phyloP scores from a whole-genome alignment of 2,329 filamentous ascomycete species.

The Exophiala oligosperma region DNA sequence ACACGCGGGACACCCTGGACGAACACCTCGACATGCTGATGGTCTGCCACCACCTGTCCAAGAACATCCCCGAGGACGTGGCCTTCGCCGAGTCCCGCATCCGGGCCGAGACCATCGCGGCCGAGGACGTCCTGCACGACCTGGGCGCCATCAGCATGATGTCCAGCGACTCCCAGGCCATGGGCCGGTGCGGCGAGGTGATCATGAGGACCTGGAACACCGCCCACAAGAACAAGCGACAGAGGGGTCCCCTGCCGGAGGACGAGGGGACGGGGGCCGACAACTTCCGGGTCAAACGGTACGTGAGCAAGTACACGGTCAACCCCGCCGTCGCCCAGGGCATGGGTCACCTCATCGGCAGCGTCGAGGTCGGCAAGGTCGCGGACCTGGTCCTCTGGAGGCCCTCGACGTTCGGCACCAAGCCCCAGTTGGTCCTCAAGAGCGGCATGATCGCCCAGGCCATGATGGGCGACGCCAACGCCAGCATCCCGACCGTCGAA shows the following conservation, averaged over 20 bases:
- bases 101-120: slow-evolving; percentile 91
- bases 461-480: slow-evolving; percentile 84
- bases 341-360: slow-evolving; percentile 83
- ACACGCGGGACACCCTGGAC: slow-evolving; percentile 87
- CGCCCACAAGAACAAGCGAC: slow-evolving; percentile 91
- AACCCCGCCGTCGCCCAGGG: slow-evolving; percentile 91
- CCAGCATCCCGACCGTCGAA: slow-evolving; percentile 83
- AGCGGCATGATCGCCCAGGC: slow-evolving; percentile 80
- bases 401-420: slow-evolving; percentile 80
- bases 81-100: slow-evolving; percentile 94
- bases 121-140: slow-evolving; percentile 94
- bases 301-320: slow-evolving; percentile 94
- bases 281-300: slow-evolving; percentile 89
- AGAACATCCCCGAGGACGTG: slow-evolving; percentile 92
- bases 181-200: slow-evolving; percentile 95
- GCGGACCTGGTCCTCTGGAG: slow-evolving; percentile 90
- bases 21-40: slow-evolving; percentile 98
- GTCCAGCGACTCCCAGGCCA: slow-evolving; percentile 91
- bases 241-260: slow-evolving; percentile 73
- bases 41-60: slow-evolving; percentile 93
- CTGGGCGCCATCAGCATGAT: slow-evolving; percentile 97
- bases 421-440: slow-evolving; percentile 80
- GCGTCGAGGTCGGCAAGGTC: slow-evolving; percentile 83
- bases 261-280: slow-evolving; percentile 79
- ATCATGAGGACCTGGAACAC: slow-evolving; percentile 94